Conservation (phyloP, 306 rosid genomes). For the Macrotyloma uniflorum region DNA sequence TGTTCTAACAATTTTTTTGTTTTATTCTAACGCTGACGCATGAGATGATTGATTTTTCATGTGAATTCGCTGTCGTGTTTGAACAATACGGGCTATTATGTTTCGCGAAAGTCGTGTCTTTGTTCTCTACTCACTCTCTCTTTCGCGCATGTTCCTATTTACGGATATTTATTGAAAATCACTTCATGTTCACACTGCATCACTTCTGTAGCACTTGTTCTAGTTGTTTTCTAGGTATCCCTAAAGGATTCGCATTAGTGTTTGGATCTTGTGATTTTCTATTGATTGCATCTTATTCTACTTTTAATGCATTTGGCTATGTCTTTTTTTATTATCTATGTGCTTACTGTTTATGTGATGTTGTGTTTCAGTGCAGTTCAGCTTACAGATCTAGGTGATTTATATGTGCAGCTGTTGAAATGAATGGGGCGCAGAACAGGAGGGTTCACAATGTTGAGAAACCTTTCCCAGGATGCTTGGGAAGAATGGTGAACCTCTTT, state of each 20-base stretch:
- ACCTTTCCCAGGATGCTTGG: slow-evolving; percentile 88
- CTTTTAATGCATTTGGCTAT: neutral
- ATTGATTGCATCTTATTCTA: neutral
- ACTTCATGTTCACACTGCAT: neutral
- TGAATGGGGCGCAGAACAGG: slow-evolving; percentile 64
- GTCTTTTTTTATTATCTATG: neutral
- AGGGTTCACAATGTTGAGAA: slow-evolving; percentile 62
- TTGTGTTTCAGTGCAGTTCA: neutral
- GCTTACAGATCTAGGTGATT: slow-evolving; percentile 14
- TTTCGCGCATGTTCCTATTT: neutral
- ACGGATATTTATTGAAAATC: neutral
- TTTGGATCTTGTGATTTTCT: slow-evolving; percentile 36
- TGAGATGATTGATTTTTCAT: slow-evolving; percentile 19
- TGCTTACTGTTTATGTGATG: neutral
- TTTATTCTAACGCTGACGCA: neutral
- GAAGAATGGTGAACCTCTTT: slow-evolving; percentile 94
- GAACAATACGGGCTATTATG: slow-evolving; percentile 7
- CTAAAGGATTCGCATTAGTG: neutral
- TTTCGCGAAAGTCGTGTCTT: neutral
- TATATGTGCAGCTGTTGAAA: slow-evolving; percentile 53
- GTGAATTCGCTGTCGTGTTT: neutral
- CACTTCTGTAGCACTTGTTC: neutral
- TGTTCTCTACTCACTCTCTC: neutral
- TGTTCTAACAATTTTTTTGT: neutral
- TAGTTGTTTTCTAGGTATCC: slow-evolving; percentile 17